These are phyloP conservation scores for Carex parvula DNA, from an alignment of 176 grass and related monocot genomes.

Conservation along the genomic window DNA sequence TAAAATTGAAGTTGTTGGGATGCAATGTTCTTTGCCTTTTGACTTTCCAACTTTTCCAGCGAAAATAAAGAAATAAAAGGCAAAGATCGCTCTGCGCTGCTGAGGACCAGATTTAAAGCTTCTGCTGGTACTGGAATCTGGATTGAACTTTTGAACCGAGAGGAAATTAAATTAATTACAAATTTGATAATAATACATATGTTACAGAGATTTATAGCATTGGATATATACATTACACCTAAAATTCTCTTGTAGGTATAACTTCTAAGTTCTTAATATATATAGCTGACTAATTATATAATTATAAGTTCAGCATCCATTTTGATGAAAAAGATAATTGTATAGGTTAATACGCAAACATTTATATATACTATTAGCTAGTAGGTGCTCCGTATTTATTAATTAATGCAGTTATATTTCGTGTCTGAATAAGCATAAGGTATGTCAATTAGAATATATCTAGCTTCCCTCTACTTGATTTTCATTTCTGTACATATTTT, in stretches of 20 bases:
- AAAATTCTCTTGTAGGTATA: not conserved
- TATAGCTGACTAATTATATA: not conserved
- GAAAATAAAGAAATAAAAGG: not conserved
- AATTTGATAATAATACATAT: not conserved
- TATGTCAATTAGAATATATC: not conserved
- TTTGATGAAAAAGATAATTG: not conserved
- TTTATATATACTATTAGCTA: conserved; percentile 1
- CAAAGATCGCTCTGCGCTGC: not conserved
- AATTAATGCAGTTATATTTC: not conserved
- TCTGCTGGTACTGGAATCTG: not conserved
- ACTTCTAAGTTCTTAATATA: not conserved
- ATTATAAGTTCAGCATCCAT: not conserved
- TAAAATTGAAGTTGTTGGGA: conserved; percentile 14
- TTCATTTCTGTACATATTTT: not conserved
- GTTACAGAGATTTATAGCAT: not conserved
- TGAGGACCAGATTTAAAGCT: conserved; percentile 18
- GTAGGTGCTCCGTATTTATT: conserved; percentile 6
- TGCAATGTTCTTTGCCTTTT: conserved; percentile 1
- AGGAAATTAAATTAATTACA: not conserved
- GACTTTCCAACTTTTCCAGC: not conserved
- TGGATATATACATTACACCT: not conserved
- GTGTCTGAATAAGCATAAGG: not conserved
- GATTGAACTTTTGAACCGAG: not conserved
- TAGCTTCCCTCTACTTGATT: not conserved
- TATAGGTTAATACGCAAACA: not conserved